Conservation (phyloP, 2,329 filamentous ascomycete species). For the Arthrobotrys megalospora region DNA sequence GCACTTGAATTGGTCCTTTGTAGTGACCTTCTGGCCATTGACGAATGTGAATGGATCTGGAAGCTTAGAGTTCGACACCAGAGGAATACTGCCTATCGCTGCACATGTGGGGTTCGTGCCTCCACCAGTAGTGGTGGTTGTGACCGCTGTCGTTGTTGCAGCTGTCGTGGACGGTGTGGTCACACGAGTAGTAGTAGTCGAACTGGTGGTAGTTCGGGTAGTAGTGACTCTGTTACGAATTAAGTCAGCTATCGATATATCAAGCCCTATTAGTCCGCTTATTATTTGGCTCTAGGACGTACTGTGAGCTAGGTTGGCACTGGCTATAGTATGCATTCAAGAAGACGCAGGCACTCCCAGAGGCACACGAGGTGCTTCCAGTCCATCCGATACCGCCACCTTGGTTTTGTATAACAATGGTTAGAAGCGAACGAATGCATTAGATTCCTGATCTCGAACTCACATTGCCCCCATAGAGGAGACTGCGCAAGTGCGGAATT, state of each 20-base stretch:
- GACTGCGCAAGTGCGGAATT: conserved; percentile 43
- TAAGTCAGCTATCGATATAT: not conserved
- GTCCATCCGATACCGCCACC: conserved; percentile 65
- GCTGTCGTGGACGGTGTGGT: conserved; percentile 28
- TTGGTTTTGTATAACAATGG: conserved; percentile 29
- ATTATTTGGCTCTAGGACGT: not conserved
- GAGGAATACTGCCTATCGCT: conserved; percentile 40
- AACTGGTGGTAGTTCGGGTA: conserved; percentile 14
- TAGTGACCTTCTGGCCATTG: conserved; percentile 69
- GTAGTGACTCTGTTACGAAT: conserved; percentile 48
- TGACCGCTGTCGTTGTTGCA: conserved; percentile 8
- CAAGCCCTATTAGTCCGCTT: too few relatives aligned
- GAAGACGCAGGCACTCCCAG: conserved; percentile 64
- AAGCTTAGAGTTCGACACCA: conserved; percentile 50
- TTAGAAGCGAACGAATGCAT: not conserved
- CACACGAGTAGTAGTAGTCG: conserved; percentile 34
- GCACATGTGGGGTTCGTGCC: conserved; percentile 44
- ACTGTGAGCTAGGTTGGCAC: conserved; percentile 46
- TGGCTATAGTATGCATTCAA: conserved; percentile 53
- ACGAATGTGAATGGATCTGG: conserved; percentile 70
- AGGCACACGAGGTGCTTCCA: conserved; percentile 65
- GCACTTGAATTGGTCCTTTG: conserved; percentile 70
- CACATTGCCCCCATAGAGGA: conserved; percentile 53
- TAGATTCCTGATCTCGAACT: not conserved
- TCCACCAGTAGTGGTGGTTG: conserved; percentile 28